A percentile compares a stretch with the other conserved stretches of the same genome.
phyloP scores from a whole-genome alignment of 2,329 filamentous ascomycete genomes.

The Pyrenophora graminea region DNA sequence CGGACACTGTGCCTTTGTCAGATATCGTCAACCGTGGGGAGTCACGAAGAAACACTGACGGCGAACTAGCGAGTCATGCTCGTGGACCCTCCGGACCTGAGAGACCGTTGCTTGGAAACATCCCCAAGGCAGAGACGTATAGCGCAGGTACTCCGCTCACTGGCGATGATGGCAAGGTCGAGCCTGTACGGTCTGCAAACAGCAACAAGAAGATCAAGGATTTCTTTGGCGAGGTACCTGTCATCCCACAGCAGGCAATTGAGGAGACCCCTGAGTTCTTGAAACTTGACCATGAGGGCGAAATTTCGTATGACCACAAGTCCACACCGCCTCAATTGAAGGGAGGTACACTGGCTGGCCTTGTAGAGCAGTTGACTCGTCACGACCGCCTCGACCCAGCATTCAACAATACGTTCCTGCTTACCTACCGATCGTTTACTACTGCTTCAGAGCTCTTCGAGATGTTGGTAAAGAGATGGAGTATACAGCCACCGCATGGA shows the following conservation, averaged over 20 bases:
- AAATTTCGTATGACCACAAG: constrained; percentile 89
- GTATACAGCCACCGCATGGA: constrained; percentile 86
- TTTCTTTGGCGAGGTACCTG: constrained; percentile 58
- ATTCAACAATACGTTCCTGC: constrained; percentile 96
- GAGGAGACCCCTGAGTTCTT: constrained; percentile 86
- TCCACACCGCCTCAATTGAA: constrained; percentile 75
- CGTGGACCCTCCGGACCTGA: constrained; percentile 40
- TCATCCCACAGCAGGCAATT: constrained; percentile 52
- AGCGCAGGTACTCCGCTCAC: constrained; percentile 56
- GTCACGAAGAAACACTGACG: constrained; percentile 51
- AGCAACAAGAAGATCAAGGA: constrained; percentile 55
- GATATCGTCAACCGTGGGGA: constrained; percentile 36
- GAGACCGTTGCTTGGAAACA: constrained; percentile 57
- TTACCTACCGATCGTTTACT: constrained; percentile 96
- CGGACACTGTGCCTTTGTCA: constrained; percentile 70
- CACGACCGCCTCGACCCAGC: constrained; percentile 94
- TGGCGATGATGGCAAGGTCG: constrained; percentile 37
- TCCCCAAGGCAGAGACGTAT: constrained; percentile 67
- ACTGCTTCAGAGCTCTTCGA: constrained; percentile 89
- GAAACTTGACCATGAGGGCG: constrained; percentile 82
- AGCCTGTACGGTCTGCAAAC: constrained; percentile 44
- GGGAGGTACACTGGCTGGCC: constrained; percentile 82
- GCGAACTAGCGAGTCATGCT: constrained; percentile 37
- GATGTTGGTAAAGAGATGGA: constrained; percentile 87
- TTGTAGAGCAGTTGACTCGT: constrained; percentile 93